These are phyloP conservation scores for Penicillium sp. DNA, from an alignment of 2,329 filamentous ascomycete species.

Conservation along the genomic window DNA sequence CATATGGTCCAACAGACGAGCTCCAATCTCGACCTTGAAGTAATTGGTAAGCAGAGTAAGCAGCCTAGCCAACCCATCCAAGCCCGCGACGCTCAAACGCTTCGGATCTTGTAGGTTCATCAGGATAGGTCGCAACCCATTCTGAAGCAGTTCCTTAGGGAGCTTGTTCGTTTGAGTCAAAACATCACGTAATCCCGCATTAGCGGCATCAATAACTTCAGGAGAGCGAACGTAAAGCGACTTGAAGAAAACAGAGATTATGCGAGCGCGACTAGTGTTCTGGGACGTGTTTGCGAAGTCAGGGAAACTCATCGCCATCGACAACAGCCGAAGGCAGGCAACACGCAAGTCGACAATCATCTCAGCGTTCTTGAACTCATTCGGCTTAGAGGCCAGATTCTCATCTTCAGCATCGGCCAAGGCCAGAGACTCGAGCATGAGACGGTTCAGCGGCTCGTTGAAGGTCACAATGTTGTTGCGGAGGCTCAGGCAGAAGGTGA, in stretches of 20 bases:
- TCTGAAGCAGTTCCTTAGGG: constrained; percentile 93
- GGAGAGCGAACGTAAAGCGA: constrained; percentile 91
- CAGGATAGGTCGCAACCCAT: constrained; percentile 90
- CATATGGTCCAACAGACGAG: constrained; percentile 90
- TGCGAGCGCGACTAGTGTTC: constrained; percentile 66
- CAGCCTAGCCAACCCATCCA: constrained; percentile 88
- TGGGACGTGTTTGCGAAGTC: constrained; percentile 81
- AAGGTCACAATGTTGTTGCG: constrained; percentile 89
- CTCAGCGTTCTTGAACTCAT: constrained; percentile 94
- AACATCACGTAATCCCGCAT: constrained; percentile 85
- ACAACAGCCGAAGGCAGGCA: constrained; percentile 89
- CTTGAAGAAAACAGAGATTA: constrained; percentile 97
- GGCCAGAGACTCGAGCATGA: constrained; percentile 91
- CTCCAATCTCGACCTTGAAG: constrained; percentile 98
- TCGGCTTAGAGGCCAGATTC: constrained; percentile 86
- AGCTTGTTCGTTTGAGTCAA: constrained; percentile 87
- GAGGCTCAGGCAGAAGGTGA: constrained; percentile 90
- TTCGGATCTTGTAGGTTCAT: constrained; percentile 95
- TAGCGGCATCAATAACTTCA: constrained; percentile 91
- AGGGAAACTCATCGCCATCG: constrained; percentile 89
- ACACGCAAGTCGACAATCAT: constrained; percentile 90
- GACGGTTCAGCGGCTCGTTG: constrained; percentile 85
- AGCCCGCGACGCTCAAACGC: constrained; percentile 81
- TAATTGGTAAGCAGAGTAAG: constrained; percentile 94
- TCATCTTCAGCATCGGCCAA: constrained; percentile 95